These are phyloP conservation scores for Tubosaeta brunneosetosa DNA, from an alignment of 768 basidiomycete species.

Conservation along the genomic window DNA sequence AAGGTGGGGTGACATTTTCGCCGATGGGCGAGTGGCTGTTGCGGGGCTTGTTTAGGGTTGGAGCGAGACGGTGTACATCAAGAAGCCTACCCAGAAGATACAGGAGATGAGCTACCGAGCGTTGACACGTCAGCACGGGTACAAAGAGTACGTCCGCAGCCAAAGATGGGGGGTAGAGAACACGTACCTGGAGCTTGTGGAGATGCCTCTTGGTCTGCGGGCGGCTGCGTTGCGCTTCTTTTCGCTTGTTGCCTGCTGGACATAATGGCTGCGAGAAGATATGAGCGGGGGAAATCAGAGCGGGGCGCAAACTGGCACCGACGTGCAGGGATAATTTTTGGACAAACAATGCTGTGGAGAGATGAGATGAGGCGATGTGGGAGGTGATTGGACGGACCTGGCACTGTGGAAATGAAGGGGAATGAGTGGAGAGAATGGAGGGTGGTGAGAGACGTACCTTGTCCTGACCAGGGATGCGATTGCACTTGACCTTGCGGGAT, in stretches of 20 bases:
- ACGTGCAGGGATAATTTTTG: slow-evolving; percentile 94
- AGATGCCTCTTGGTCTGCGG: slow-evolving; percentile 65
- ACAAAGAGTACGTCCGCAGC: slow-evolving; percentile 22
- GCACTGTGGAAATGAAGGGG: slow-evolving; percentile 43
- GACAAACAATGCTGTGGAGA: slow-evolving; percentile 66
- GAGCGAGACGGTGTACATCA: slow-evolving; percentile 21
- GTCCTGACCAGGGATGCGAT: slow-evolving; percentile 75
- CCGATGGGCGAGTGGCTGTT: slow-evolving; percentile 28
- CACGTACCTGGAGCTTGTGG: slow-evolving; percentile 44
- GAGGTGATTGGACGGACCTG: slow-evolving; percentile 45
- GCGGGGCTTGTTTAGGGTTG: slow-evolving; percentile 25
- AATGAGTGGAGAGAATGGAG: slow-evolving; percentile 6
- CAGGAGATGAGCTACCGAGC: slow-evolving; percentile 23
- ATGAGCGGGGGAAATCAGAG: slow-evolving; percentile 16
- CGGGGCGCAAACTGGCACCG: slow-evolving; percentile 32
- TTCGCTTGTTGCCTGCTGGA: slow-evolving; percentile 82
- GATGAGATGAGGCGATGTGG: slow-evolving; percentile 6
- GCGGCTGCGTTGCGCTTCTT: slow-evolving; percentile 63
- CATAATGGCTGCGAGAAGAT: slow-evolving; percentile 52
- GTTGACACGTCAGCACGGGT: slow-evolving; percentile 24
- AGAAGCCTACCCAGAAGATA: slow-evolving; percentile 39
- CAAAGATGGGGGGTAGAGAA: slow-evolving; percentile 7
- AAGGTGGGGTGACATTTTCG: slow-evolving; percentile 24
- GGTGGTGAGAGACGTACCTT: slow-evolving; percentile 48
- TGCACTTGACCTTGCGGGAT: slow-evolving; percentile 85